Conservation (phyloP, 805 yeast genomes). For the Blastobotrys terrestris region DNA sequence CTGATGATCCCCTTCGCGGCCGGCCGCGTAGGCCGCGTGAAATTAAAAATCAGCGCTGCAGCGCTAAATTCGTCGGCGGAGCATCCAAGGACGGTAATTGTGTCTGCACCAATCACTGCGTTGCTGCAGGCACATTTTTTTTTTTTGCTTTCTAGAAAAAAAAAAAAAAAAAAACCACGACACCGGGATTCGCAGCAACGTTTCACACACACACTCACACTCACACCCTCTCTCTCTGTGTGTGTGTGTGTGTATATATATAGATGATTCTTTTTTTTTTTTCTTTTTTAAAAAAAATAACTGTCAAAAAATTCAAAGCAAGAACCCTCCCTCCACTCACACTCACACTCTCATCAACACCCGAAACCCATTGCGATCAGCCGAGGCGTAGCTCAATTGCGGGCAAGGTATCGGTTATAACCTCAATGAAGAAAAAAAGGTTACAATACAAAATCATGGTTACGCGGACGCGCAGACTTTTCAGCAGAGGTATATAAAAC, state of each 20-base stretch:
- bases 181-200: no score
- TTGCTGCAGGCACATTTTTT: neutral
- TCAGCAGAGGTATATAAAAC: neutral
- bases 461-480: neutral
- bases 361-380: neutral
- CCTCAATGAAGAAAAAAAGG: no score
- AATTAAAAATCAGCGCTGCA: neutral
- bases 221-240: no score
- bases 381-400: neutral
- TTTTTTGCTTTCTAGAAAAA: neutral
- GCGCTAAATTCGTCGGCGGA: neutral
- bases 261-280: no score
- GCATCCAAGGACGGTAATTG: neutral
- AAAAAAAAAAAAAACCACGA: no score
- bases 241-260: no score
- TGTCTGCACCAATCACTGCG: no score
- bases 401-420: neutral
- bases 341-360: neutral
- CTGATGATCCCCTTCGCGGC: neutral
- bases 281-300: no score
- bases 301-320: no score
- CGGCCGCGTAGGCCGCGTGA: neutral
- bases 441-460: neutral
- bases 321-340: neutral
- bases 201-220: no score